Base-by-base conservation (phyloP, 768 basidiomycete species). In the Rubroboletus pulcherrimus region DNA sequence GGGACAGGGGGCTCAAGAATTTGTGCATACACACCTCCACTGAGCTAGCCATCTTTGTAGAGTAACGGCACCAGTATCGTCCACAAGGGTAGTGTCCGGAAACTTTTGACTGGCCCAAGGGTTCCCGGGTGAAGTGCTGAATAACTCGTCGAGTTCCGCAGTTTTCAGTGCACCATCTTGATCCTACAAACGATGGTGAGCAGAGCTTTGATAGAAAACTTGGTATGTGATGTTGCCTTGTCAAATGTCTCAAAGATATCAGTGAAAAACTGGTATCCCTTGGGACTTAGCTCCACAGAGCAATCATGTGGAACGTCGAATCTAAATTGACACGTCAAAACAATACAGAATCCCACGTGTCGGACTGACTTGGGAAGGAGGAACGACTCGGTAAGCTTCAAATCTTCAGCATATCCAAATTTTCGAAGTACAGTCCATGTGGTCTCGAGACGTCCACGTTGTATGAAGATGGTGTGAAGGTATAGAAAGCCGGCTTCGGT, bases 11-110 rank as follows among this genome's bases (percentile, higher is more conserved):
- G 53, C 35, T 44, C 31, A 17, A 49, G 39, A 53, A 34, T 40
- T 43, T 54, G 31, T 52, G 30, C 39, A n/a, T 34, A 70, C 78
- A 61, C 49, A 93, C 94, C 92, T 96, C 96, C 96, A 99, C 68
- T 97, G 95, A 19, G 96, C 96, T 29, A 98, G 75, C 96, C 96
- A 99, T 1, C 93, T 92, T 74, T 98, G 95, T 42, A 99, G 73
- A n/a, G 95, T 98, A 17, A 98, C 90, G 30, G 91, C 85, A 11
- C 92, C 93, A 10, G 84, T 78, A 64, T 94, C 93, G 62, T 93
- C 88, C 15, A 90, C 85, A 43, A 93, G 79, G 6, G 93, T 93
- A 0, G 85, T 93, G 63, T 95, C 91, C 0, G 94, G 91, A 72
- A 96, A 97, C 45, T 87, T 90, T 64, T 90, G 87, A n/a, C 79